These are phyloP conservation scores for Thoreauomyces humboldtii DNA, from an alignment of 192 early-diverging fungal genomes.

Conservation along the genomic window DNA sequence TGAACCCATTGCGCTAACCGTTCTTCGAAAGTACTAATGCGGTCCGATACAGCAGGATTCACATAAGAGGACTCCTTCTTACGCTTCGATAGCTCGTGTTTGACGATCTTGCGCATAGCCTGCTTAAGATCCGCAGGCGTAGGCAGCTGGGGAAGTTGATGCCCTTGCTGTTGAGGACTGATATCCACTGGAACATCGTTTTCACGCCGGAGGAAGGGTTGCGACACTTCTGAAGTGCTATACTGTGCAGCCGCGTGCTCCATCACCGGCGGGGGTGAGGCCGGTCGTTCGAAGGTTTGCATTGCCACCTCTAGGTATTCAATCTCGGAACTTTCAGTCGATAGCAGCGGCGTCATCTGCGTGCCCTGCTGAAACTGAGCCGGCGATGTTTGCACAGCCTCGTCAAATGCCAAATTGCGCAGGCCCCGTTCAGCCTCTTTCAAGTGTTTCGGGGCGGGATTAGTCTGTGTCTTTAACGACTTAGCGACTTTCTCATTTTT, in stretches of 20 bases:
- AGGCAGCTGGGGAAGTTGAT: background rate
- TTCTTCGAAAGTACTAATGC: slow-evolving; percentile 15
- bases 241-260: background rate
- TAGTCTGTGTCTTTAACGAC: background rate
- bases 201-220: background rate
- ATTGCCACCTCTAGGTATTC: background rate
- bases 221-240: no score
- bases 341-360: background rate
- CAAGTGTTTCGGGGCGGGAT: background rate
- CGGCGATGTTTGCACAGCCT: background rate
- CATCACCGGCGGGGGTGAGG: background rate
- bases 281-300: background rate
- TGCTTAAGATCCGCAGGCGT: background rate
- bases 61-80: background rate
- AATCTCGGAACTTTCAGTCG: background rate
- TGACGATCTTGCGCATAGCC: slow-evolving; percentile 20
- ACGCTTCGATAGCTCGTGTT: background rate
- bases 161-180: background rate
- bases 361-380: background rate
- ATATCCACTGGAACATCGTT: background rate
- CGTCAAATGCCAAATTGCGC: background rate
- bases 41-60: background rate
- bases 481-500: no score
- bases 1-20: slow-evolving; percentile 19
- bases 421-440: background rate